Conservation (phyloP, 2,329 filamentous ascomycete genomes). For the Alternaria ethzedia region DNA sequence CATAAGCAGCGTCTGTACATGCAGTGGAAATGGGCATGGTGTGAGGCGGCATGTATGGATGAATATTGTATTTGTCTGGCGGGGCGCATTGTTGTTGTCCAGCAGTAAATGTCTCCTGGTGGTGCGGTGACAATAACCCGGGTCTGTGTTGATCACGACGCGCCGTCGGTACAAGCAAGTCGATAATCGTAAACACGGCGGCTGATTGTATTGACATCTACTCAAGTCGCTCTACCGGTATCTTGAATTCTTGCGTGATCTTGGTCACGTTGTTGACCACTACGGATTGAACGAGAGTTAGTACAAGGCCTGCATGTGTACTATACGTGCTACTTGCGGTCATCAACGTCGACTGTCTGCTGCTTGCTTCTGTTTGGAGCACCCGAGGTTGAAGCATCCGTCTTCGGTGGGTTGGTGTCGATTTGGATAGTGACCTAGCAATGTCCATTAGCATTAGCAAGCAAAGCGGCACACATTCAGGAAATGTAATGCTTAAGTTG, state of each 20-base stretch:
- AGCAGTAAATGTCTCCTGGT: neutral
- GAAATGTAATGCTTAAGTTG: conserved; percentile 36
- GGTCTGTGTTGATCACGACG: neutral
- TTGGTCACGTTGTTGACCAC: conserved; percentile 39
- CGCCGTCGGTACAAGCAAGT: neutral
- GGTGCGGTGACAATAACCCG: neutral
- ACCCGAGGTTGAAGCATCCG: conserved; percentile 33
- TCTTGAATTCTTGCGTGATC: conserved; percentile 42
- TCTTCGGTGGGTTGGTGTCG: conserved; percentile 55
- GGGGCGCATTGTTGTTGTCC: neutral
- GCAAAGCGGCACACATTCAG: neutral
- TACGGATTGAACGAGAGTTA: neutral
- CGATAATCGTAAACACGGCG: neutral
- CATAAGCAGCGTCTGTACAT: neutral
- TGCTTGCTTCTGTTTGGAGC: conserved; percentile 2
- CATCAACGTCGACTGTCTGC: conserved; percentile 33
- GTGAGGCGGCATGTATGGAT: neutral
- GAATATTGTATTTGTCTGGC: neutral
- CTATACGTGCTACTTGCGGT: conserved; percentile 13
- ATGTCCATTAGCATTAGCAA: neutral
- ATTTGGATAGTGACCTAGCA: conserved; percentile 57
- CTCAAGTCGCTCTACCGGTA: conserved; percentile 44
- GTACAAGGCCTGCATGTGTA: neutral
- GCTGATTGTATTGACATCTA: conserved; percentile 16
- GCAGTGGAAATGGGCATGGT: neutral